Evolutionary conservation across 257 asterid species (phyloP).

Genomic region (Rehmannia glutinosa): DNA sequence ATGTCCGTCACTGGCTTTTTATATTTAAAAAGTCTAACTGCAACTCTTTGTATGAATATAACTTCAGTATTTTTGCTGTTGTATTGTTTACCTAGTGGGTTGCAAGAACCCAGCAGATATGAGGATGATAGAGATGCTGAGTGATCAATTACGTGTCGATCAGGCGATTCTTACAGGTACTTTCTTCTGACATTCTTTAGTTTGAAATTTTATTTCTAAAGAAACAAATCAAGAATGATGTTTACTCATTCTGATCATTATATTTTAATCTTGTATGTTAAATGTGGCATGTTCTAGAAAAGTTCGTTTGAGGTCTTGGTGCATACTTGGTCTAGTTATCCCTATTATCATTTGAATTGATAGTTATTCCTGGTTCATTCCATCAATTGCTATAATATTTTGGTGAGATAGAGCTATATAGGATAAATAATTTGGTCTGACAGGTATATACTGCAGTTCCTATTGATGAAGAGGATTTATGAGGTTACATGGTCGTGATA

Average conservation of each 20-base stretch:
- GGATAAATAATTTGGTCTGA: not conserved
- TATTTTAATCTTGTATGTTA: conserved; percentile 7
- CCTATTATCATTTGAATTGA: too few relatives aligned
- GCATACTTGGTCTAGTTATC: conserved; percentile 11
- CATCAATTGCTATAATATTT: not conserved
- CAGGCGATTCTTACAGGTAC: conserved; percentile 98
- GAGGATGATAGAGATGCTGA: conserved; percentile 94
- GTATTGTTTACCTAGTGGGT: conserved; percentile 57
- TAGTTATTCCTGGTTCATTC: conserved; percentile 6
- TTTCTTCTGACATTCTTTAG: not conserved
- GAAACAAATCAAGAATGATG: conserved; percentile 1
- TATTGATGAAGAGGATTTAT: too few relatives aligned
- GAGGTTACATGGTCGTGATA: too few relatives aligned
- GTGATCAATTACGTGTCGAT: conserved; percentile 91
- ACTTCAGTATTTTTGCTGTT: conserved; percentile 16
- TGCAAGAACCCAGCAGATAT: conserved; percentile 98
- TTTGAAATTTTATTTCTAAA: not conserved
- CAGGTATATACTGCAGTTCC: not conserved
- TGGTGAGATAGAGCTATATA: not conserved
- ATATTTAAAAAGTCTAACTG: conserved; percentile 16
- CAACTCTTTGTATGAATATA: conserved; percentile 8
- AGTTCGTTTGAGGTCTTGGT: conserved; percentile 7
- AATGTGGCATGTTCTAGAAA: conserved; percentile 1
- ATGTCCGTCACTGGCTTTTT: conserved; percentile 23
- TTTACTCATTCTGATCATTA: conserved; percentile 11